A percentile compares a stretch with the other conserved stretches of the same genome.
phyloP scores from a whole-genome alignment of 345 rosid species.

The Dipteronia dyeriana region DNA sequence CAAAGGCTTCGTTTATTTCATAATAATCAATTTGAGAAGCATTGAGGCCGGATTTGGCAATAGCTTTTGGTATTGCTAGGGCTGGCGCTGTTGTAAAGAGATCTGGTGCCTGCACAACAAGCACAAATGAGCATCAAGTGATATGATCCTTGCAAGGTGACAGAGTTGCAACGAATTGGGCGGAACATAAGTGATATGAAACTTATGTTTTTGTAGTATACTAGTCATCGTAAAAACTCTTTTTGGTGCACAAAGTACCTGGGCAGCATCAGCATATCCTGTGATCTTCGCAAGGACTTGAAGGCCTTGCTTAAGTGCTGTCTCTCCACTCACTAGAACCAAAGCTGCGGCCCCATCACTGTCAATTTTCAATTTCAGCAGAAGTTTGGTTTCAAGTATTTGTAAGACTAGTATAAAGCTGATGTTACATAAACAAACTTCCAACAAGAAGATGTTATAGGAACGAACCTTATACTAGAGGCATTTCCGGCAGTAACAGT shows the following conservation, averaged over 20 bases:
- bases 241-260: constrained; percentile 47
- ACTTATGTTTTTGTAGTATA: background rate
- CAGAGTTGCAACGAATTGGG: background rate
- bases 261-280: constrained; percentile 97
- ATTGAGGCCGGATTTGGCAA: constrained; percentile 74
- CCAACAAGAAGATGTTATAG: constrained; percentile 7
- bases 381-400: constrained; percentile 13
- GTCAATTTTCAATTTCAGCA: constrained; percentile 27
- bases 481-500: constrained; percentile 98
- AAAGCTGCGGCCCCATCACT: constrained; percentile 99
- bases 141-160: constrained; percentile 12
- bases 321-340: constrained; percentile 89
- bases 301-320: constrained; percentile 71
- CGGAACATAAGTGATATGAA: background rate
- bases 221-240: background rate
- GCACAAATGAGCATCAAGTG: constrained; percentile 24
- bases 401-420: background rate
- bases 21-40: constrained; percentile 88
- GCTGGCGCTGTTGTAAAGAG: constrained; percentile 95
- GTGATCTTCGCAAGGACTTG: constrained; percentile 77
- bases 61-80: constrained; percentile 92
- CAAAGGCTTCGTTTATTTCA: constrained; percentile 97
- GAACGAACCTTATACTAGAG: constrained; percentile 83
- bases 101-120: constrained; percentile 78
- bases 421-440: background rate